Conservation (phyloP, 108 stramenopile genomes). For the Skeletonema tropicum region DNA sequence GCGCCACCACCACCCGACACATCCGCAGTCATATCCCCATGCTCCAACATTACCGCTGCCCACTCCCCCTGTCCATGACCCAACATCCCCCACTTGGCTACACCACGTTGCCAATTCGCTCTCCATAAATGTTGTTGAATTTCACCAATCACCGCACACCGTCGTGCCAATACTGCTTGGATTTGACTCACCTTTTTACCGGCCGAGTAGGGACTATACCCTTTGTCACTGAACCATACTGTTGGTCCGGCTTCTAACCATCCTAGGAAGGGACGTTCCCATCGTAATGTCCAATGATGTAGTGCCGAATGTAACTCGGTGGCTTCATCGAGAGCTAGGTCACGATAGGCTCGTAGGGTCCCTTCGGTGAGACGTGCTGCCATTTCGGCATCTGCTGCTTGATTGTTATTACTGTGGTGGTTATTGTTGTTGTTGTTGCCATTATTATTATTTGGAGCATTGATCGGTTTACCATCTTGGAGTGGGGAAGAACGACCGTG, state of each 20-base stretch:
- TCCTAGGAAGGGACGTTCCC: conserved; percentile 76
- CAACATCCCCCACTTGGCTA: conserved; percentile 84
- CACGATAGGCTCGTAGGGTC: conserved; percentile 78
- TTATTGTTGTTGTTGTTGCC: neutral
- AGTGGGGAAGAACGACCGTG: neutral
- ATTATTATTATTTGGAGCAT: neutral
- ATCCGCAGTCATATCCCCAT: conserved; percentile 54
- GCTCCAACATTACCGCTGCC: conserved; percentile 66
- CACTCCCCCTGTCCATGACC: conserved; percentile 78
- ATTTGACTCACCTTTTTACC: conserved; percentile 85
- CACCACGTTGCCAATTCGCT: conserved; percentile 81
- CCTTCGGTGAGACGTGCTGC: conserved; percentile 86
- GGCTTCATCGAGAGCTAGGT: conserved; percentile 82
- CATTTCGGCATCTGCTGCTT: conserved; percentile 56
- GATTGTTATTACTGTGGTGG: neutral
- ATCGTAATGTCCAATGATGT: conserved; percentile 76
- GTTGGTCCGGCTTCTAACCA: conserved; percentile 83
- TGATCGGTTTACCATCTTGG: no score
- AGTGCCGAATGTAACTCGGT: conserved; percentile 73
- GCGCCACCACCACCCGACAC: neutral
- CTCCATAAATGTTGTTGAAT: conserved; percentile 78
- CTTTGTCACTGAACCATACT: conserved; percentile 62
- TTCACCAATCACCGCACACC: conserved; percentile 82
- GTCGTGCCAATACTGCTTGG: conserved; percentile 82
- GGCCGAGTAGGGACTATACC: conserved; percentile 68